Percentiles rank a stretch among this genome's conserved stretches.
Conservation (phyloP, 2,329 filamentous ascomycete species). For the Fusarium annulatum region DNA sequence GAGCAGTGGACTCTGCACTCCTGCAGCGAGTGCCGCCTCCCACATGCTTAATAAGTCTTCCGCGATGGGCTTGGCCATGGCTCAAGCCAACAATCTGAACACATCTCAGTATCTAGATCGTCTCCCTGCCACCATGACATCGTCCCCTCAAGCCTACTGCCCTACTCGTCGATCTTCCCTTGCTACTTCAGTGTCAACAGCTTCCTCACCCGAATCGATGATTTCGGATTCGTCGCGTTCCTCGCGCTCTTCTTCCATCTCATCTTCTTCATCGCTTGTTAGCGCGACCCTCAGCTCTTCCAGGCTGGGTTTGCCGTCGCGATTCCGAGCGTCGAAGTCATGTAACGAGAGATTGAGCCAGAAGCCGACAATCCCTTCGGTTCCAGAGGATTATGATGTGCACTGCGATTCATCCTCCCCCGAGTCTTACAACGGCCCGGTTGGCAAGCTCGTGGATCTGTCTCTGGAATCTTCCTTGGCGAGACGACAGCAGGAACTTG, state of each 20-base stretch:
- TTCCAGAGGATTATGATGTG: slow-evolving; percentile 67
- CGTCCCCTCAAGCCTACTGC: slow-evolving; percentile 63
- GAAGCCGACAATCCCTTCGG: slow-evolving; percentile 65
- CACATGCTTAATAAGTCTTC: slow-evolving; percentile 61
- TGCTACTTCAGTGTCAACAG: slow-evolving; percentile 70
- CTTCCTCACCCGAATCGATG: slow-evolving; percentile 75
- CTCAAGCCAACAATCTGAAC: slow-evolving; percentile 61
- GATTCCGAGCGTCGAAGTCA: slow-evolving; percentile 70
- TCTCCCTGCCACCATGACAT: slow-evolving; percentile 59
- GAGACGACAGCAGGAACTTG: slow-evolving; percentile 59
- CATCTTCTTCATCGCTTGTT: slow-evolving; percentile 69
- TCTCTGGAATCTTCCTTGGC: slow-evolving; percentile 61
- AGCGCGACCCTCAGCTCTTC: slow-evolving; percentile 67
- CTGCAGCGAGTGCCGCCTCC: slow-evolving; percentile 66
- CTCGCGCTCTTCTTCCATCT: slow-evolving; percentile 73
- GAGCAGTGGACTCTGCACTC: slow-evolving; percentile 66
- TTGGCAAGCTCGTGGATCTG: slow-evolving; percentile 63
- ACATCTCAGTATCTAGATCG: slow-evolving; percentile 64
- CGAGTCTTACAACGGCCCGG: slow-evolving; percentile 65
- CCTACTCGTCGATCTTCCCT: slow-evolving; percentile 69
- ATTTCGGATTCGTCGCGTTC: slow-evolving; percentile 70
- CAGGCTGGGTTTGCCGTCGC: slow-evolving; percentile 67
- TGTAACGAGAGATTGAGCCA: slow-evolving; percentile 66
- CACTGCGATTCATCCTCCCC: slow-evolving; percentile 64
- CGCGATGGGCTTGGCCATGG: slow-evolving; percentile 72